Conservation (phyloP, 768 basidiomycete genomes). For the Clitopilus hobsonii region DNA sequence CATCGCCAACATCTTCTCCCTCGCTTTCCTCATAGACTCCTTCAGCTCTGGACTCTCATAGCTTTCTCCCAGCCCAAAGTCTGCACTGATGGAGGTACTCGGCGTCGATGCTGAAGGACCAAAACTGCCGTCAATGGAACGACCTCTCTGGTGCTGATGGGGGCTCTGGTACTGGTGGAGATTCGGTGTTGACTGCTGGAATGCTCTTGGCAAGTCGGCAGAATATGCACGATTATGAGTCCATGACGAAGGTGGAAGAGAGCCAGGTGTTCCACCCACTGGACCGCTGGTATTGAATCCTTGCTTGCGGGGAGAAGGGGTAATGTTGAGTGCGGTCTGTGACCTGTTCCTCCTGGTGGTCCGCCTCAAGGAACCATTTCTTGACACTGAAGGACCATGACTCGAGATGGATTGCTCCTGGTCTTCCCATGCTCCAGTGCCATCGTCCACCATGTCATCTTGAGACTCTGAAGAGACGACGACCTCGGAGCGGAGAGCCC, state of each 20-base stretch:
- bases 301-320: constrained; percentile 27
- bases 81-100: constrained; percentile 8
- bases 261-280: neutral
- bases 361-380: constrained; percentile 15
- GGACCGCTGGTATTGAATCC: constrained; percentile 19
- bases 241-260: neutral
- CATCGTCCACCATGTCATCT: constrained; percentile 78
- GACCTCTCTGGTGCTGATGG: constrained; percentile 17
- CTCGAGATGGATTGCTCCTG: constrained; percentile 29
- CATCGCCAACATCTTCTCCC: constrained; percentile 32
- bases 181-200: constrained; percentile 7
- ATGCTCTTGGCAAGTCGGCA: constrained; percentile 9
- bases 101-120: constrained; percentile 13
- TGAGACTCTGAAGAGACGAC: constrained; percentile 72
- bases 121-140: constrained; percentile 24
- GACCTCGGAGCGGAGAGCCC: constrained; percentile 71
- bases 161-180: constrained; percentile 12
- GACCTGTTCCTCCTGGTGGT: constrained; percentile 18
- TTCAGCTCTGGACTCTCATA: constrained; percentile 58
- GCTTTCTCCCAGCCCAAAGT: constrained; percentile 4
- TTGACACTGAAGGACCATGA: constrained; percentile 21
- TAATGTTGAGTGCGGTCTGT: constrained; percentile 17
- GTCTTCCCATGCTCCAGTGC: constrained; percentile 71
- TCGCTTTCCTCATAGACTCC: constrained; percentile 68
- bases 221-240: constrained; percentile 3